A percentile compares a stretch with the other conserved stretches of the same genome.
These are phyloP conservation scores for Phytophthora pluvialis DNA, from an alignment of 352 stramenopile genomes.

Conservation along the genomic window DNA sequence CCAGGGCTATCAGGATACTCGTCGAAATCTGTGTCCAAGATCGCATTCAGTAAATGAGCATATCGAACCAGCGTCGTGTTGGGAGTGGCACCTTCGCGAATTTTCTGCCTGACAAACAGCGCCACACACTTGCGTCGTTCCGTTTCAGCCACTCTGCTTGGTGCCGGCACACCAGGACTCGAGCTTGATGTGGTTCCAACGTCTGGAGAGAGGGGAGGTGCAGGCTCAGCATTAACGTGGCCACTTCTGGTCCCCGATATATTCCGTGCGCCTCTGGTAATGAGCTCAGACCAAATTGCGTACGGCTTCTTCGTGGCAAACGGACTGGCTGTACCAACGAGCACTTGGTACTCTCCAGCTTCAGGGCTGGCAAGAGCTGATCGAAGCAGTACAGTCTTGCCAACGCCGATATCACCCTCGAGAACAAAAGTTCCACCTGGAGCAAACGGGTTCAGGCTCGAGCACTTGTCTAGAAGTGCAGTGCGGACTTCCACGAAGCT, in stretches of 20 bases:
- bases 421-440: constrained; percentile 77
- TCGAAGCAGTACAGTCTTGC: constrained; percentile 82
- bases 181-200: constrained; percentile 15
- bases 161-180: constrained; percentile 13
- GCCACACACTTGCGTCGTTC: constrained; percentile 60
- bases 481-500: constrained; percentile 57
- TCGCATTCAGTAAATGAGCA: constrained; percentile 60
- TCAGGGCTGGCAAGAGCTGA: constrained; percentile 60
- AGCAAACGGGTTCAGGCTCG: constrained; percentile 65
- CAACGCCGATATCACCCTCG: constrained; percentile 85
- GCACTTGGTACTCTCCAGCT: constrained; percentile 57
- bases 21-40: constrained; percentile 79
- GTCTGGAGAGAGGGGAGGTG: constrained; percentile 30
- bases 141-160: constrained; percentile 36
- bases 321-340: constrained; percentile 74
- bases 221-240: constrained; percentile 22
- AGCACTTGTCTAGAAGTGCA: constrained; percentile 70
- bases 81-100: constrained; percentile 60
- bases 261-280: constrained; percentile 69
- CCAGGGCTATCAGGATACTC: constrained; percentile 48
- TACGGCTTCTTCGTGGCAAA: constrained; percentile 83
- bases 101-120: constrained; percentile 67
- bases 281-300: constrained; percentile 80
- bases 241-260: not conserved
- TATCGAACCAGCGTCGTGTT: constrained; percentile 78